Evolutionary conservation across 2,329 filamentous ascomycete species (phyloP).

Genomic region (Monilinia vaccinii-corymbosi): DNA sequence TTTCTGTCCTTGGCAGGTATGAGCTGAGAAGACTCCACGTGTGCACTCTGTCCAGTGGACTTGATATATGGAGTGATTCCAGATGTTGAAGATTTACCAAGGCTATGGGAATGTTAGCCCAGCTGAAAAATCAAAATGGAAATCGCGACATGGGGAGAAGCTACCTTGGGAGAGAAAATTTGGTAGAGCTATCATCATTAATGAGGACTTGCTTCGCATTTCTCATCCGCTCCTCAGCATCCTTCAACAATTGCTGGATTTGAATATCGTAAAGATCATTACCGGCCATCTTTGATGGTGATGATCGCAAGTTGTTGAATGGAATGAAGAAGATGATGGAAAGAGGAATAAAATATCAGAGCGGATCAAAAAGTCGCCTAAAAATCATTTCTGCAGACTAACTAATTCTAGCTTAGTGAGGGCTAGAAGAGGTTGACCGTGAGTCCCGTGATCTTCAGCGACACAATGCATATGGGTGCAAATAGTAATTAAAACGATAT

Average conservation of each 20-base stretch:
- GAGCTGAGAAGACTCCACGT: conserved; percentile 42
- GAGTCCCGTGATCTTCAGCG: background rate
- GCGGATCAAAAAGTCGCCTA: conserved; percentile 8
- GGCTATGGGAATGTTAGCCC: background rate
- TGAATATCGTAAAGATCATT: conserved; percentile 52
- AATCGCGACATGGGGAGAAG: background rate
- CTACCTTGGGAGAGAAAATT: conserved; percentile 12
- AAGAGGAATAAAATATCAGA: background rate
- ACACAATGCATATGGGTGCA: too few species aligned
- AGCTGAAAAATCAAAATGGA: background rate
- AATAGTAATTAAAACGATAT: background rate
- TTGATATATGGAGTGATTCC: conserved; percentile 44
- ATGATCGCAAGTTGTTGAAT: background rate
- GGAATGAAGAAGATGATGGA: background rate
- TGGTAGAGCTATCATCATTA: conserved; percentile 1
- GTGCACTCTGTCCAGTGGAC: conserved; percentile 42
- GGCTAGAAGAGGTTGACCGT: background rate
- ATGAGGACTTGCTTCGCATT: conserved; percentile 26
- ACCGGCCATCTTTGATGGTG: conserved; percentile 21
- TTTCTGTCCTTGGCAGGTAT: conserved; percentile 38
- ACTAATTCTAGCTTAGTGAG: background rate
- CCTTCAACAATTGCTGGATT: conserved; percentile 51
- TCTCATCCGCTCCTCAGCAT: conserved; percentile 51
- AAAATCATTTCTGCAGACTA: conserved; percentile 2
- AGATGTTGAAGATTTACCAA: conserved; percentile 2